A percentile compares a stretch with the other conserved stretches of the same genome.
Evolutionary conservation across 345 rosid genomes (phyloP).

Genomic region (Excoecaria agallocha): DNA sequence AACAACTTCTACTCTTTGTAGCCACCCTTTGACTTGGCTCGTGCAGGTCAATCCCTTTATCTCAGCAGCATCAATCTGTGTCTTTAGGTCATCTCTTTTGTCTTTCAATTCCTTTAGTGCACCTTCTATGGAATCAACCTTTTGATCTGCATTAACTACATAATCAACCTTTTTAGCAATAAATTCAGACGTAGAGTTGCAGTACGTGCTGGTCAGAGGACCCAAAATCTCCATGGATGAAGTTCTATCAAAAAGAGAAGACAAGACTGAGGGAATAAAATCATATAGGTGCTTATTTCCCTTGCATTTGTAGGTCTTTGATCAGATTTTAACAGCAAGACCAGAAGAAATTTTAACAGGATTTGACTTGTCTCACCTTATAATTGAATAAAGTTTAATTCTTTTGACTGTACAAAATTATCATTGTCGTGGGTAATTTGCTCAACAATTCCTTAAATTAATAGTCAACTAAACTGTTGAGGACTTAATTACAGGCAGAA

Average conservation of each 20-base stretch:
- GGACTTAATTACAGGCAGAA: too few species aligned
- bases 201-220: not conserved
- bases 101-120: constrained; percentile 17
- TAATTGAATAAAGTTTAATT: too few species aligned
- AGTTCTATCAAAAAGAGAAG: not conserved
- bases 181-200: not conserved
- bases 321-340: too few species aligned
- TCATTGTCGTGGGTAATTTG: too few species aligned
- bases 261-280: not conserved
- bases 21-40: constrained; percentile 24
- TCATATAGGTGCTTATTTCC: not conserved
- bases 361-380: too few species aligned
- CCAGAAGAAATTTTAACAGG: too few species aligned
- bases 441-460: too few species aligned
- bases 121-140: not conserved
- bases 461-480: too few species aligned
- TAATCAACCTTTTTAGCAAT: not conserved
- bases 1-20: constrained; percentile 14
- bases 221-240: constrained; percentile 5
- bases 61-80: constrained; percentile 14
- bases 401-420: too few species aligned
- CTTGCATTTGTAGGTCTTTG: too few species aligned
- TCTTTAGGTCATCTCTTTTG: constrained; percentile 22
- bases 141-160: constrained; percentile 9
- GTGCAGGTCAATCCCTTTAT: constrained; percentile 13